Evolutionary conservation across 2,329 filamentous ascomycete genomes (phyloP), one percentile per base, ranked within the genome.

Genomic region (Canariomyces notabilis): DNA sequence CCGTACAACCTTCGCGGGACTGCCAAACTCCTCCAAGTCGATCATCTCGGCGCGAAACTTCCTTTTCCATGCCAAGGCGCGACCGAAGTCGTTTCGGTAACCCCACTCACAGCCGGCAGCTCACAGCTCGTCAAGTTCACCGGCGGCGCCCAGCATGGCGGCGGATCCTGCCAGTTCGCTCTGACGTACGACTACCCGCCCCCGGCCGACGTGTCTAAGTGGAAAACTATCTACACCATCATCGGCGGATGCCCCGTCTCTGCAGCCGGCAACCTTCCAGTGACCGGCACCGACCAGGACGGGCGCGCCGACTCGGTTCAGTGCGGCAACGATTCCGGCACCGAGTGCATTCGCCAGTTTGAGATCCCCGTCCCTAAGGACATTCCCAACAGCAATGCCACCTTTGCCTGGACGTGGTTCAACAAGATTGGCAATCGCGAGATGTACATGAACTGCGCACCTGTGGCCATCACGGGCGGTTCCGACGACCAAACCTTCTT

Each of bases 391-490:
- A 61, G 61, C 57, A 60, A 50, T 68, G 79, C 76, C 22, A 64
- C 82, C 0, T 68, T 84, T 9, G 73, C 75, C 2, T 83, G 81
- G 80, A 78, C 74, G 5, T 79, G 76, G 76, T 77, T 79, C 62
- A 80, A 80, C 63, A 71, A 73, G 52, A 61, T 79, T 14, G 79
- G 80, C 5, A 80, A 82, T 53, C 70, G 79, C 15, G 80, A 84
- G 58, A 78, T 82, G 70, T 85, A 85, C 67, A 82, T 82, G 77
- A 81, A 82, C 61, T 85, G 81, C 53, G 79, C 80, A 0, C 73
- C 74, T 11, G 72, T 83, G 15, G 68, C 70, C 15, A 75, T 83
- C 46, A 59, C 58, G 1, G 62, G 57, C 14, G 58, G 58, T 16
- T 23, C 45, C 0, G 51, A 47, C 14, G 48, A 52, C 15, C 14